Conservation (phyloP, 78 protist species). For the Cavenderia fasciculata region DNA sequence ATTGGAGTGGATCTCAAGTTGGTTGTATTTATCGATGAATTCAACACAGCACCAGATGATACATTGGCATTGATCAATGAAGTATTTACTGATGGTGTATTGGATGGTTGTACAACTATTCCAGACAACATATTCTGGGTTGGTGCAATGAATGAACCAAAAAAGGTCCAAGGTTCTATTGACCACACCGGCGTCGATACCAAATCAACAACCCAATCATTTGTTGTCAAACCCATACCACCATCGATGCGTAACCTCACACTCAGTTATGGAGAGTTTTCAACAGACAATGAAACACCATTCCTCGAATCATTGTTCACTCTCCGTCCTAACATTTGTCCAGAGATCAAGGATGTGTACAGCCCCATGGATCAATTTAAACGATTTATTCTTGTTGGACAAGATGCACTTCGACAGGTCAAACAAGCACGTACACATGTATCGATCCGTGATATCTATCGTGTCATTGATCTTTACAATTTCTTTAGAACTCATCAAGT, state of each 20-base stretch:
- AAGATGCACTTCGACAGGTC: not conserved
- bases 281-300: slow-evolving; percentile 25
- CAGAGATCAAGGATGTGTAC: no score
- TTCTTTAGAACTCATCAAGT: not conserved
- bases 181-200: slow-evolving; percentile 58
- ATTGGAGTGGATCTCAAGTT: slow-evolving; percentile 16
- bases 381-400: slow-evolving; percentile 26
- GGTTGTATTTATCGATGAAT: slow-evolving; percentile 77
- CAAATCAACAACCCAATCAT: not conserved
- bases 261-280: slow-evolving; percentile 50
- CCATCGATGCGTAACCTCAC: slow-evolving; percentile 57
- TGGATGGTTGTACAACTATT: slow-evolving; percentile 59
- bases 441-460: slow-evolving; percentile 51
- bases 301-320: slow-evolving; percentile 34
- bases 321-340: not conserved
- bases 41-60: slow-evolving; percentile 62
- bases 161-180: not conserved
- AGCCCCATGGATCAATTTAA: not conserved
- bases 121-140: slow-evolving; percentile 73
- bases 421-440: slow-evolving; percentile 54
- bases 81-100: slow-evolving; percentile 70
- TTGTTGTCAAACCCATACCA: slow-evolving; percentile 64
- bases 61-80: slow-evolving; percentile 75
- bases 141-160: slow-evolving; percentile 75
- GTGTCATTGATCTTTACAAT: slow-evolving; percentile 51